These are phyloP conservation scores for Fusarium zealandicum DNA, from an alignment of 2,329 filamentous ascomycete genomes.

Conservation along the genomic window DNA sequence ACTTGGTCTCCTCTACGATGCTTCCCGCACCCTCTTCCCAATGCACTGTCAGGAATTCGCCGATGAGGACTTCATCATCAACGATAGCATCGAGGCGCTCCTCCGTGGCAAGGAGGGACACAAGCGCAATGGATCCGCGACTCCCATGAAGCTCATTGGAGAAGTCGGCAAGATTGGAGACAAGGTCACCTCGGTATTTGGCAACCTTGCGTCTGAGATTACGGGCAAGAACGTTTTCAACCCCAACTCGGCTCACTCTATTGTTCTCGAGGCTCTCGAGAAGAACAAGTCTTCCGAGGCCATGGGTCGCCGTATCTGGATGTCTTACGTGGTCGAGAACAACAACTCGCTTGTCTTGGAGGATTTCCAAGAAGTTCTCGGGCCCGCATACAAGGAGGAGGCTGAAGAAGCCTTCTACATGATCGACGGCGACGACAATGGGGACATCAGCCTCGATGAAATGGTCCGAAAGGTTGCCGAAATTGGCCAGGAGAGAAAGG, in stretches of 20 bases:
- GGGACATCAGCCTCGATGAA: constrained; percentile 93
- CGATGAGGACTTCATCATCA: constrained; percentile 92
- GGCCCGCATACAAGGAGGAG: constrained; percentile 73
- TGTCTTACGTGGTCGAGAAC: constrained; percentile 95
- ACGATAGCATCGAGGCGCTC: constrained; percentile 78
- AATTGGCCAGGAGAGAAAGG: constrained; percentile 84
- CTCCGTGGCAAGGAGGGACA: constrained; percentile 63
- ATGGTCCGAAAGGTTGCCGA: constrained; percentile 90
- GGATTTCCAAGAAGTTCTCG: constrained; percentile 88
- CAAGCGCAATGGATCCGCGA: constrained; percentile 66
- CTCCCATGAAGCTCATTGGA: constrained; percentile 80
- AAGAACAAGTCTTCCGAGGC: constrained; percentile 85
- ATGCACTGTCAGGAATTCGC: constrained; percentile 90
- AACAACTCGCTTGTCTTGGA: constrained; percentile 79
- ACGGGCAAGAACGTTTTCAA: constrained; percentile 97
- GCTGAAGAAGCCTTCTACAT: constrained; percentile 85
- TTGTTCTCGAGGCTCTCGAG: constrained; percentile 88
- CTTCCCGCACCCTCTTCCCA: constrained; percentile 86
- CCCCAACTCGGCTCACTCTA: constrained; percentile 85
- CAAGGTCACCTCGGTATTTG: constrained; percentile 92
- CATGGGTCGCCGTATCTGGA: constrained; percentile 94
- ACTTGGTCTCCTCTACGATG: constrained; percentile 86
- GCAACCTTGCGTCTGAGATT: constrained; percentile 91
- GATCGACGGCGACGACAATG: constrained; percentile 87
- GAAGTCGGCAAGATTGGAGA: constrained; percentile 84